Base-by-base conservation (phyloP, 2,329 filamentous ascomycete species). In the Didymella keratinophila region DNA sequence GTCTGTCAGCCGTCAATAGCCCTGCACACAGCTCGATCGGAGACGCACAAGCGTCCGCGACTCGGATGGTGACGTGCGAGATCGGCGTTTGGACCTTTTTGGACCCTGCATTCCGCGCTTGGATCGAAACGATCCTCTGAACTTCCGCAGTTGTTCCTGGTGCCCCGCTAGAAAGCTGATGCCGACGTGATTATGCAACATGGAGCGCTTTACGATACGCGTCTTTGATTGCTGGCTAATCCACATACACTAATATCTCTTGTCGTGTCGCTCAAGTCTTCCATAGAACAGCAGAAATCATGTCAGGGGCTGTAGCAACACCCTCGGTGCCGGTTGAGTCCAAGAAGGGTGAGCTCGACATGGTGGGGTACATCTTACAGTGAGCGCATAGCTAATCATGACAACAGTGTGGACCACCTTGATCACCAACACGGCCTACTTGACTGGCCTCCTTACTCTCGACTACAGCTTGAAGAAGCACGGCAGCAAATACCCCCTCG, bases 401-500 rank as follows among this genome's bases (percentile, higher is more conserved):
- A n/a, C 23, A 7, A 32, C 49, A 91, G 92, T 95, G 74, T 97
- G 92, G 92, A 92, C 91, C 27, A 91, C 89, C 11, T 84, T 96
- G 66, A 93, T 97, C 74, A 96, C 92, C 59, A 96, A 95, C 79
- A 87, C 86, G 47, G 83, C 84, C 69, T 96, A 96, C 78, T 87
- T 96, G 60, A 84, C 90, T 6, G 93, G 93, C 45, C 88, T 96
- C 49, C 83, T 96, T 53, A 92, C 91, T 1, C 89, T 97, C 61
- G 85, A 93, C 73, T 86, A 90, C 78, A 91, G 90, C 43, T 86
- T 96, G 67, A 87, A 87, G 70, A 82, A 83, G 64, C 79, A 82
- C 56, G 76, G 80, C 20, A 88, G 89, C 14, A 84, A 84, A 51
- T 96, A 95, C 75, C 92, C 92, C 3, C 86, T 96, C 57, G 81